Base-by-base conservation (phyloP, 2,329 filamentous ascomycete species). In the Colletotrichum tofieldiae region DNA sequence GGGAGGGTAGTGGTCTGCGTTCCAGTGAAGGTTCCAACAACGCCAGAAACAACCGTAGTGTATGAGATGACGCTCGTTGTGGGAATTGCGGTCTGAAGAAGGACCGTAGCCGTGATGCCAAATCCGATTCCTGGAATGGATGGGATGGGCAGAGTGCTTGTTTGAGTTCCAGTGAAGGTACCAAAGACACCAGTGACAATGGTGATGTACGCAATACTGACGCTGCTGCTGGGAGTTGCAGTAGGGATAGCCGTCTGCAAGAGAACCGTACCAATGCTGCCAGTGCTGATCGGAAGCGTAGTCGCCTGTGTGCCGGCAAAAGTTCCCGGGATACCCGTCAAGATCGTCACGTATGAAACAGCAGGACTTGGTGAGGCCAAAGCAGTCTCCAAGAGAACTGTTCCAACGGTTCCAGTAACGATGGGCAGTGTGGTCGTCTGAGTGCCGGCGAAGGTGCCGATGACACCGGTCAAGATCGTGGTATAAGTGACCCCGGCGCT, bases 341-440 rank as follows among this genome's bases (percentile, higher is more conserved):
- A n/a, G 5, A 60, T 3, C 0, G 64, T 66, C 8, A 35, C 32
- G 54, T 66, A 66, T 18, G 39, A 51, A 12, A 52, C 8, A 12
- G 11, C 61, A 1, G 54, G 29, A 18, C n/a, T 52, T 8, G 32
- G 52, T 32, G 66, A 47, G 11, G 60, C 32, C 37, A 71, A 20
- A 2, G 67, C 67, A 29, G 62, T 71, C 29, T 71, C 37, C 3
- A 71, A 11, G 23, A 71, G 35, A 26, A 71, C 62, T 1, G 67
- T 71, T n/a, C 55, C 62, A 5, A 60, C 56, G 12, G 56, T 60
- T 14, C 56, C 56, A 39, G 39, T 20, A 16, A 60, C 26, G 18
- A 60, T 47, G 56, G 56, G 56, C 26, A 60, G 26, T 4, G 56
- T 60, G 29, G 67, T 56, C 20, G 61, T 52, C 51, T 47, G 61